Conservation (phyloP, 2,329 filamentous ascomycete genomes). For the Grosmannia clavigera region DNA sequence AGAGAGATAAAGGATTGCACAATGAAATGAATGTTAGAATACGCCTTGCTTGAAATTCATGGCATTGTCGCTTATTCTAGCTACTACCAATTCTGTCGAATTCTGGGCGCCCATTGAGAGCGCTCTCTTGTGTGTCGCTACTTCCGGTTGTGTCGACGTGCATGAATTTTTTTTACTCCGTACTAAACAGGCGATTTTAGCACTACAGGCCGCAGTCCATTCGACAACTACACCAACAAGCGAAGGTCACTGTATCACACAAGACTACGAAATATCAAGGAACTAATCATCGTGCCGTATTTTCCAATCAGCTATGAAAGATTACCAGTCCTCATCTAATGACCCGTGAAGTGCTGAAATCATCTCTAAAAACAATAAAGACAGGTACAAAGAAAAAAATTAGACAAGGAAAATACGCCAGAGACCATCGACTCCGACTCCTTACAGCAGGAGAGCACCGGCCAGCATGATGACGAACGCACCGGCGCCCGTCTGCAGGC, state of each 20-base stretch:
- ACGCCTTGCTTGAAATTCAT: no score
- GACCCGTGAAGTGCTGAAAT: background rate
- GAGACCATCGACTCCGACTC: background rate
- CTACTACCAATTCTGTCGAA: no score
- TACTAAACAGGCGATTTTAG: no score
- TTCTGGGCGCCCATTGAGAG: no score
- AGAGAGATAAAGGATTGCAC: constrained; percentile 1
- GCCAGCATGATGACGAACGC: constrained; percentile 3
- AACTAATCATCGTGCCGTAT: background rate
- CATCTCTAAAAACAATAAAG: background rate
- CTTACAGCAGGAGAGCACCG: constrained; percentile 8
- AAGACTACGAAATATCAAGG: background rate
- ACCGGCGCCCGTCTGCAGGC: background rate
- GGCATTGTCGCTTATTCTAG: no score
- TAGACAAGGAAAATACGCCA: background rate
- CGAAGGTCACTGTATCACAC: no score
- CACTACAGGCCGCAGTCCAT: no score
- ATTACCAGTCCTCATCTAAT: background rate
- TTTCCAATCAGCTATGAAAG: background rate
- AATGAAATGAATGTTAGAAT: background rate
- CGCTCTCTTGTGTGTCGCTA: no score
- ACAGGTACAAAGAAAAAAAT: background rate
- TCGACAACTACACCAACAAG: no score
- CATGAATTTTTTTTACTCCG: no score
- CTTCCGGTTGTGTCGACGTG: no score